A percentile compares a stretch with the other conserved stretches of the same genome.
phyloP scores from a whole-genome alignment of 768 basidiomycete genomes.

The Phylloporus sp. region DNA sequence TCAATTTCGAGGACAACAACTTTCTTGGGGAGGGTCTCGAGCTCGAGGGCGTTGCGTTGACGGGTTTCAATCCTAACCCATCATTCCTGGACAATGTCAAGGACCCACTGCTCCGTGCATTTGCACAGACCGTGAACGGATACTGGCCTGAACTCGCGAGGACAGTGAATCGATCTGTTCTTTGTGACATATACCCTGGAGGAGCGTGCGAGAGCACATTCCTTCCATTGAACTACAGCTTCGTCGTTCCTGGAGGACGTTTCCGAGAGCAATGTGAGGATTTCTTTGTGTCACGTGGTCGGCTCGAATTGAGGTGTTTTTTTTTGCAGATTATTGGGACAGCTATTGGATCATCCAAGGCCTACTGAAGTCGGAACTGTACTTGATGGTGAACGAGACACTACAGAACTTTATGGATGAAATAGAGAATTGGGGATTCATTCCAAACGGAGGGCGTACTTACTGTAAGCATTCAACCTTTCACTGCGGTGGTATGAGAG shows the following conservation, averaged over 20 bases:
- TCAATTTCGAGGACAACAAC: slow-evolving; percentile 66
- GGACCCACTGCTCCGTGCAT: slow-evolving; percentile 67
- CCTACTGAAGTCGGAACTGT: slow-evolving; percentile 76
- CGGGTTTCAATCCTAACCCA: slow-evolving; percentile 61
- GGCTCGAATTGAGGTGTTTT: neutral
- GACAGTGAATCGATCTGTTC: slow-evolving; percentile 61
- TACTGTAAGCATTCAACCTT: slow-evolving; percentile 58
- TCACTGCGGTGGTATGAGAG: neutral
- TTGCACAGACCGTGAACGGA: slow-evolving; percentile 73
- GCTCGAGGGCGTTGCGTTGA: slow-evolving; percentile 57
- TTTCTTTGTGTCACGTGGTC: neutral
- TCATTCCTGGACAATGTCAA: slow-evolving; percentile 67
- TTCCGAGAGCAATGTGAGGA: slow-evolving; percentile 81
- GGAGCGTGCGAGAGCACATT: slow-evolving; percentile 74
- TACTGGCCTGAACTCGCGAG: slow-evolving; percentile 83
- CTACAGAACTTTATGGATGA: slow-evolving; percentile 96
- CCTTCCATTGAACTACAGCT: slow-evolving; percentile 88
- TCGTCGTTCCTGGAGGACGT: slow-evolving; percentile 84
- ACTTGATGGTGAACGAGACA: slow-evolving; percentile 66
- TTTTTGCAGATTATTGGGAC: slow-evolving; percentile 50
- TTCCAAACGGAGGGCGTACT: slow-evolving; percentile 91
- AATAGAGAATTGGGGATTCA: slow-evolving; percentile 77
- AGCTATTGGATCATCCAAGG: slow-evolving; percentile 90
- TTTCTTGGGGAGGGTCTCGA: slow-evolving; percentile 87
- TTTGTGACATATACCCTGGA: slow-evolving; percentile 51